These are phyloP conservation scores for Eustoma russellianum DNA, from an alignment of 257 asterid genomes.

Conservation along the genomic window DNA sequence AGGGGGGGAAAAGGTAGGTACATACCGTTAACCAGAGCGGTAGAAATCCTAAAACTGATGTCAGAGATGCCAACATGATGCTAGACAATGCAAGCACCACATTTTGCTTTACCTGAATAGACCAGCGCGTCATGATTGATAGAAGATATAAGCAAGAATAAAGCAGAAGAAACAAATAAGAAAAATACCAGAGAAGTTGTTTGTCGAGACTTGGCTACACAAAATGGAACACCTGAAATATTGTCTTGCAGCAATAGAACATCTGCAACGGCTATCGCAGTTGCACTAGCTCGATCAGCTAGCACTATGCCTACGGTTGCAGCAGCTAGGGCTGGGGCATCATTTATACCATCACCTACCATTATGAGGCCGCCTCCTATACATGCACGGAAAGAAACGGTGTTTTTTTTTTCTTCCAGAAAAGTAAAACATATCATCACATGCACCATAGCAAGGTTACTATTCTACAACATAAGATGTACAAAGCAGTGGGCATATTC, in stretches of 20 bases:
- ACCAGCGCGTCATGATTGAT: slow-evolving; percentile 4
- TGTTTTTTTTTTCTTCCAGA: too few relatives aligned
- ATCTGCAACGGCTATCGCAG: slow-evolving; percentile 96
- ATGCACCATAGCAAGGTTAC: too few relatives aligned
- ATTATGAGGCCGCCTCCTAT: slow-evolving; percentile 87
- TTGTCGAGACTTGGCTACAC: slow-evolving; percentile 80
- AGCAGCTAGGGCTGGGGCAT: slow-evolving; percentile 99
- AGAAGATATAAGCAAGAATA: background rate
- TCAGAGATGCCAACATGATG: slow-evolving; percentile 85
- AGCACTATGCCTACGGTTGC: slow-evolving; percentile 92
- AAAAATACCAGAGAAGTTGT: slow-evolving; percentile 74
- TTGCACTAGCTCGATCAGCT: slow-evolving; percentile 96
- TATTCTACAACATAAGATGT: background rate
- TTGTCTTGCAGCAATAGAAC: slow-evolving; percentile 90
- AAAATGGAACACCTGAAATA: slow-evolving; percentile 83
- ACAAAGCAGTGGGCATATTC: background rate
- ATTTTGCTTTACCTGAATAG: slow-evolving; percentile 75
- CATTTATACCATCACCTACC: slow-evolving; percentile 99
- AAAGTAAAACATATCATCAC: too few relatives aligned
- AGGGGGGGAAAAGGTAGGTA: background rate
- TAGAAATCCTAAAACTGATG: slow-evolving; percentile 78
- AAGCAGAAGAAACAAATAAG: slow-evolving; percentile 1
- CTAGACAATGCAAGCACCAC: slow-evolving; percentile 85
- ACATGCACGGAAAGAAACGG: too few relatives aligned
- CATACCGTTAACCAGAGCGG: slow-evolving; percentile 95